Conservation (phyloP, 2,329 filamentous ascomycete genomes). For the Colletotrichum somersetense region DNA sequence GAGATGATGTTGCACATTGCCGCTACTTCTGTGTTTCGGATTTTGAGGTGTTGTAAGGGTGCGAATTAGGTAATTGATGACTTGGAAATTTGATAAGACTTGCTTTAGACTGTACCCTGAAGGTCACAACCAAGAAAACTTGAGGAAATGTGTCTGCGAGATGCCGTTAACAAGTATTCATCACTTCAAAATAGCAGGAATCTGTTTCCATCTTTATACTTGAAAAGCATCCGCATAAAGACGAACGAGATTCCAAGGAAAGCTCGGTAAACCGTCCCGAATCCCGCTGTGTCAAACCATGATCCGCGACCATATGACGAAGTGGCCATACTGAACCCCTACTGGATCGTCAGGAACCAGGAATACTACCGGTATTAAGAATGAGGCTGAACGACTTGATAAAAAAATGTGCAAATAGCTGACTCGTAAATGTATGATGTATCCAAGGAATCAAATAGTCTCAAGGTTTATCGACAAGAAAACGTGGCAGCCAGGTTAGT, state of each 20-base stretch:
- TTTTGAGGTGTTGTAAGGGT: neutral
- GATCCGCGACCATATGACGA: slow-evolving; percentile 3
- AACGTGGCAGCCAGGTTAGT: slow-evolving; percentile 42
- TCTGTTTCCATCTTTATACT: slow-evolving; percentile 1
- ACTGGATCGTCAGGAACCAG: slow-evolving; percentile 15
- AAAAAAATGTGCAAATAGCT: neutral
- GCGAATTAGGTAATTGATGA: neutral
- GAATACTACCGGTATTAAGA: neutral
- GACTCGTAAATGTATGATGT: slow-evolving; percentile 22
- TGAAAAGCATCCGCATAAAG: no score
- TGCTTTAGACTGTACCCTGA: neutral
- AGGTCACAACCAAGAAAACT: neutral
- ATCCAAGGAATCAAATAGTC: slow-evolving; percentile 38
- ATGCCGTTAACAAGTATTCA: no score
- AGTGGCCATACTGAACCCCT: slow-evolving; percentile 14
- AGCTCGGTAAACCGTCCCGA: neutral
- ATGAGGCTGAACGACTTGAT: neutral
- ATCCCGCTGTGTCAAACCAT: slow-evolving; percentile 1
- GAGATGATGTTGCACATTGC: slow-evolving; percentile 64
- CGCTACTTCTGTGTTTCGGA: slow-evolving; percentile 23
- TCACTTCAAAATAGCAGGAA: neutral
- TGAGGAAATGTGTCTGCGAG: neutral
- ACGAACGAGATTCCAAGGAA: neutral
- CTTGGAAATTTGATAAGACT: neutral
- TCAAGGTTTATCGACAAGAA: slow-evolving; percentile 36